Evolutionary conservation across 805 yeast genomes (phyloP), one percentile per base, ranked within the genome.

Genomic region (Kodamaea hsintzibuensis): DNA sequence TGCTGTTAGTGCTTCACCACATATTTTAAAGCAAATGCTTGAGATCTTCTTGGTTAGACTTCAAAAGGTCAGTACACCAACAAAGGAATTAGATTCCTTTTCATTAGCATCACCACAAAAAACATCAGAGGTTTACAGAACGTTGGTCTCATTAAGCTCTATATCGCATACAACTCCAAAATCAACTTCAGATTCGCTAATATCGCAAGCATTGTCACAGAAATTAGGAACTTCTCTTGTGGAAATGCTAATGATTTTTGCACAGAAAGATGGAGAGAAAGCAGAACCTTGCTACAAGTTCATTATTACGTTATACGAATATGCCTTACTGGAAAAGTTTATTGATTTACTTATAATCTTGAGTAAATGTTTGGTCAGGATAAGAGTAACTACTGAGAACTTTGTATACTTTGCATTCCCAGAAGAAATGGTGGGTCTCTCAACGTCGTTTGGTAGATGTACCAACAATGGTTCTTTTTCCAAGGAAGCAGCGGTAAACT

Each of bases 381-480:
- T 86, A 1, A 73, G 93, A 50, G 73, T 73, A 0, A 78, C 83
- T 1, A 62, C 71, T 12, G 77, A 76, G 2, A 72, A 74, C 5
- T 68, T 65, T 37, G 67, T 87, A 1, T 82, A 75, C 61, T 69
- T 87, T 43, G 68, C 82, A 2, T 70, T 75, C 7, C 86, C 88
- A 3, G 64, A 68, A 1, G 89, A 88, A 62, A 82, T 86, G 74
- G 86, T 82, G 42, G 91, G 89, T 0, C 67, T 88, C 14, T 81
- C 90, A 8, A 80, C 84, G 2, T 79, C 83, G 0, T 75, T 87
- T 51, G 77, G 80, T 3, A 73, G 90, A 62, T 37, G 27, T 18
- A 61, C 67, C 46, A 46, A 69, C 57, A 62, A 62, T 22, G 42
- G 62, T 12, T 63, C 59, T 3, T 59, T 68, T 25, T 62, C 63